Conservation (phyloP, 75 land plant genomes). For the Pinus albicaulis region DNA sequence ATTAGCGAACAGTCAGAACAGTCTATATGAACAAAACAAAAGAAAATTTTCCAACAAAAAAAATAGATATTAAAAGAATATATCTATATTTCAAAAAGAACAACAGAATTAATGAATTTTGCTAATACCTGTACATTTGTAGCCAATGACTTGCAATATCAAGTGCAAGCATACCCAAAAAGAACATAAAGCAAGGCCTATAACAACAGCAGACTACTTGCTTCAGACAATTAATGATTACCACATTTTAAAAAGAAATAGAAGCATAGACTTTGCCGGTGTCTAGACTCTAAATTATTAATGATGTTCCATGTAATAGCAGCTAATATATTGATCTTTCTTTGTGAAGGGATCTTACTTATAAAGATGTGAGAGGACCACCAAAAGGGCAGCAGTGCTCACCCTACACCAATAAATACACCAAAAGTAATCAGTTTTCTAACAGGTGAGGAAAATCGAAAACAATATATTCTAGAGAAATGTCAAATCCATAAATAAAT, state of each 20-base stretch:
- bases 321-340: background rate
- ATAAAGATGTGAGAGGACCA: conserved; percentile 85
- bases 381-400: conserved; percentile 95
- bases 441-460: too few relatives aligned
- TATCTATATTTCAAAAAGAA: background rate
- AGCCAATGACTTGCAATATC: conserved; percentile 98
- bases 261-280: background rate
- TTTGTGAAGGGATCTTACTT: conserved; percentile 34
- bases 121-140: conserved; percentile 96
- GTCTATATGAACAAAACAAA: background rate
- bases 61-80: background rate
- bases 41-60: background rate
- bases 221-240: conserved; percentile 2
- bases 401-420: conserved; percentile 48
- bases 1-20: background rate
- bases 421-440: too few relatives aligned
- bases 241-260: background rate
- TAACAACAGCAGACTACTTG: background rate
- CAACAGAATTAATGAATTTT: background rate
- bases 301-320: background rate
- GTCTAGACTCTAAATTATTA: background rate
- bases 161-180: conserved; percentile 78
- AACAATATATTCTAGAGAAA: too few relatives aligned
- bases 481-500: too few relatives aligned
- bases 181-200: conserved; percentile 75